phyloP scores from a whole-genome alignment of 495 filamentous ascomycete species.

The Daldinia vernicosa region DNA sequence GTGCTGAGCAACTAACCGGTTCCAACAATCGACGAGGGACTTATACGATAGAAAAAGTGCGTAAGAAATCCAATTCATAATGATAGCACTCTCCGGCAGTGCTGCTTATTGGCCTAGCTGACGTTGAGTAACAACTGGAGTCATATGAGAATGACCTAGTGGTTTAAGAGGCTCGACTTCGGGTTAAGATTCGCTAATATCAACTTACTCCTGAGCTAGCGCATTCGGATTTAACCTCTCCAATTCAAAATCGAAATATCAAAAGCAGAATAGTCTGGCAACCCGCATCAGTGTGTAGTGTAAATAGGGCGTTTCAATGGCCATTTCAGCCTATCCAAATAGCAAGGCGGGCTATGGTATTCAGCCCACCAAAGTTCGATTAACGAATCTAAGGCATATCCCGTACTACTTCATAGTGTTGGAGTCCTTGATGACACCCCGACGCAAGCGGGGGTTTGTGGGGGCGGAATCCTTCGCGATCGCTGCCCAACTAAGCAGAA shows the following conservation, averaged over 20 bases:
- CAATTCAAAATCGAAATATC: constrained; percentile 1
- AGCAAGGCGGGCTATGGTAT: constrained; percentile 8
- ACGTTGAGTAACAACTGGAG: constrained; percentile 25
- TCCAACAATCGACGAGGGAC: constrained; percentile 16
- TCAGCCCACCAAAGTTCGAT: neutral
- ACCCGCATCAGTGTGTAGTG: constrained; percentile 18
- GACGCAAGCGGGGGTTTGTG: constrained; percentile 41
- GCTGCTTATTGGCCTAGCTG: constrained; percentile 12
- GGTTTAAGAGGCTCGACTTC: constrained; percentile 7
- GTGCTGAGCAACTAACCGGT: constrained; percentile 9
- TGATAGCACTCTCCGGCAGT: constrained; percentile 11
- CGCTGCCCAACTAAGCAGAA: constrained; percentile 36
- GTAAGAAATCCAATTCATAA: constrained; percentile 10
- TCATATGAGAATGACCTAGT: constrained; percentile 1
- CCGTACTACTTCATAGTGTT: constrained; percentile 19
- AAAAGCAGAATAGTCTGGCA: constrained; percentile 15
- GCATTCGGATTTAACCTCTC: constrained; percentile 3
- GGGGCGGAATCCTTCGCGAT: constrained; percentile 46
- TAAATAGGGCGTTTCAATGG: constrained; percentile 12
- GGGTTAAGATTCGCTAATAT: constrained; percentile 12
- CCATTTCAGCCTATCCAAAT: constrained; percentile 15
- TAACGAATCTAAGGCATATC: constrained; percentile 20
- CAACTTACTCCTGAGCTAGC: constrained; percentile 11
- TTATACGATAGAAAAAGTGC: neutral
- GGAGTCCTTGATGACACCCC: constrained; percentile 29